Percentiles rank a stretch among this genome's conserved stretches.
Conservation (phyloP, 2,329 filamentous ascomycete species). For the Tympanopsis confertula region DNA sequence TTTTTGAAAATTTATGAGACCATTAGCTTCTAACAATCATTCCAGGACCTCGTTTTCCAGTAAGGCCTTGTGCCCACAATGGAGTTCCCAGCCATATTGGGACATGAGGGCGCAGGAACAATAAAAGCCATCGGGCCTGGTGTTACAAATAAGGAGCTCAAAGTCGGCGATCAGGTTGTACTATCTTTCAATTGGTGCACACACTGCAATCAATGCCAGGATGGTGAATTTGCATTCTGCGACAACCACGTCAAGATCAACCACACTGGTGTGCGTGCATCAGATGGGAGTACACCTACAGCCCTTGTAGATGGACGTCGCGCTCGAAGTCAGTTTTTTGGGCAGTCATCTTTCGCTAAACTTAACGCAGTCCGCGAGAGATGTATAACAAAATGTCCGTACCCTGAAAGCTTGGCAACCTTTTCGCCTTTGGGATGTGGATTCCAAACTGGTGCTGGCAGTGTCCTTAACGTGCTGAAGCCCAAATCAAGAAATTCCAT, state of each 20-base stretch:
- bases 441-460: slow-evolving; percentile 28
- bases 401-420: slow-evolving; percentile 13
- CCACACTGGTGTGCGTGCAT: slow-evolving; percentile 7
- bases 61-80: slow-evolving; percentile 3
- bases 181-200: slow-evolving; percentile 20
- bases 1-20: neutral
- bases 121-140: slow-evolving; percentile 4
- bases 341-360: slow-evolving; percentile 15
- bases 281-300: slow-evolving; percentile 7
- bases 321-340: slow-evolving; percentile 17
- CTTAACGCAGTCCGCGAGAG: slow-evolving; percentile 11
- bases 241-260: slow-evolving; percentile 9
- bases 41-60: slow-evolving; percentile 4
- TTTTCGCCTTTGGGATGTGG: slow-evolving; percentile 28
- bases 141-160: slow-evolving; percentile 6
- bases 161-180: slow-evolving; percentile 14
- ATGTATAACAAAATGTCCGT: slow-evolving; percentile 11
- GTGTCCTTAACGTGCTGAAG: slow-evolving; percentile 22
- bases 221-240: slow-evolving; percentile 15
- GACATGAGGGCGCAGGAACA: too few relatives aligned
- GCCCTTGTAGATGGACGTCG: slow-evolving; percentile 5
- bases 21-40: slow-evolving; percentile 7
- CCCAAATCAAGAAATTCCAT: slow-evolving; percentile 13
- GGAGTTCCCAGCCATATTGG: too few relatives aligned
- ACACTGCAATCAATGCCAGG: slow-evolving; percentile 15